Evolutionary conservation across 257 asterid species (phyloP).

Genomic region (Eucommia ulmoides): DNA sequence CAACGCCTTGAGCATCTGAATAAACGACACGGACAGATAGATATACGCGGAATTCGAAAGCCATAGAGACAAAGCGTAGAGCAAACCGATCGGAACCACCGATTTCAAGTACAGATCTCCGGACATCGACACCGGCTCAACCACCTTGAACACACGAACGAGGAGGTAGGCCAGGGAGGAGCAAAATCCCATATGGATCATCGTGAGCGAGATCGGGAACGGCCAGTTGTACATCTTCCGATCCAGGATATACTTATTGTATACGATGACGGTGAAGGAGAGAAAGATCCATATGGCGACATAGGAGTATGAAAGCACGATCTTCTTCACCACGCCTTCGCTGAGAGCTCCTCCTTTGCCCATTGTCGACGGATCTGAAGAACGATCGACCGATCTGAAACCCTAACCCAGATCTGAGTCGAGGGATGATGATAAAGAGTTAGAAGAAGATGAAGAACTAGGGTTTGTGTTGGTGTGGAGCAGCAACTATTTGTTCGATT

Average conservation of each 20-base stretch:
- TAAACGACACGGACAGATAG: constrained; percentile 53
- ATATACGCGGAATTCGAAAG: constrained; percentile 64
- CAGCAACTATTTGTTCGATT: background rate
- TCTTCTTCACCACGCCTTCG: constrained; percentile 11
- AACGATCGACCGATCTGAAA: too few species aligned
- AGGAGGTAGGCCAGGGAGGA: constrained; percentile 24
- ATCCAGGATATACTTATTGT: constrained; percentile 11
- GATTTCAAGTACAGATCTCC: constrained; percentile 54
- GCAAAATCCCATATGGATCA: constrained; percentile 12
- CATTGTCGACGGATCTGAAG: too few species aligned
- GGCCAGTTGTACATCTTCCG: constrained; percentile 12
- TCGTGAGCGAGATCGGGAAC: constrained; percentile 9
- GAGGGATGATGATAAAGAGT: too few species aligned
- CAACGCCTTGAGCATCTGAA: constrained; percentile 63
- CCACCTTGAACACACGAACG: constrained; percentile 41
- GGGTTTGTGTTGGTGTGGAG: background rate
- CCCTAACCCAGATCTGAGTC: background rate
- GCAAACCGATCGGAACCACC: constrained; percentile 49
- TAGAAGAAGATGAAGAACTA: background rate
- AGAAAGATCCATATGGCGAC: constrained; percentile 11
- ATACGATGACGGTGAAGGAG: constrained; percentile 11
- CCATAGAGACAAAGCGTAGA: constrained; percentile 52
- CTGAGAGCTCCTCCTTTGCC: constrained; percentile 11
- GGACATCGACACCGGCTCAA: constrained; percentile 55
- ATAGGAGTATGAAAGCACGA: constrained; percentile 8